Base-by-base conservation (phyloP, 2,329 filamentous ascomycete genomes). In the Sphaerostilbella broomeana region DNA sequence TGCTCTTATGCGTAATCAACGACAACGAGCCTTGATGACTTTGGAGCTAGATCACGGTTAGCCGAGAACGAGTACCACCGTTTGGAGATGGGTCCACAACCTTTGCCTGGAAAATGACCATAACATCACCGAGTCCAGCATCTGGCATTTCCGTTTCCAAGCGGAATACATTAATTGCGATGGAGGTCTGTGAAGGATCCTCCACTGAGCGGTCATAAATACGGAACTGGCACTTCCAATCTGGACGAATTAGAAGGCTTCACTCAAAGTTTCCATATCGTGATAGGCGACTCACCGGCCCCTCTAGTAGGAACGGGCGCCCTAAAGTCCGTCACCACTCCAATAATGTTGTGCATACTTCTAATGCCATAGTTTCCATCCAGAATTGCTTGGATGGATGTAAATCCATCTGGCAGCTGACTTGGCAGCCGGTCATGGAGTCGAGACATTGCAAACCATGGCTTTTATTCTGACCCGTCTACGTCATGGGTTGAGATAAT, bases 301-400 rank as follows among this genome's bases (percentile, higher is more conserved):
- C 73, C 70, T 38, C 45, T 63, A 1, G 78, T 78, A 9, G 56
- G 40, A 1, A 65, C 67, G 1, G 77, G 73, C 1, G 68, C 59
- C 41, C 76, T 69, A 34, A 69, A 71, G 50, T 90, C 84, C 36
- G 77, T 75, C 4, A 90, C 74, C 4, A 90, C 60, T 1, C 86
- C 88, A 35, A 87, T 72, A 27, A 92, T 62, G 59, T 68, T 81
- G 47, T 80, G 65, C 5, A 64, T 42, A 2, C 28, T 49, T 19
- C 54, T 47, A 18, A 49, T 12, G 7, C 47, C 32, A 31, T 59
- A 40, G 17, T 57, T 54, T 15, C 58, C 59, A 35, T 71, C 59
- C 44, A 78, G 51, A 15, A 77, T 54, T 20, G 68, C 56, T 46
- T 61, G 53, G 48, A 70, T 58, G 10, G 54, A 40, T 35, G 44